phyloP scores from a whole-genome alignment of 139 green algal species.

The Spirogloea muscicola region DNA sequence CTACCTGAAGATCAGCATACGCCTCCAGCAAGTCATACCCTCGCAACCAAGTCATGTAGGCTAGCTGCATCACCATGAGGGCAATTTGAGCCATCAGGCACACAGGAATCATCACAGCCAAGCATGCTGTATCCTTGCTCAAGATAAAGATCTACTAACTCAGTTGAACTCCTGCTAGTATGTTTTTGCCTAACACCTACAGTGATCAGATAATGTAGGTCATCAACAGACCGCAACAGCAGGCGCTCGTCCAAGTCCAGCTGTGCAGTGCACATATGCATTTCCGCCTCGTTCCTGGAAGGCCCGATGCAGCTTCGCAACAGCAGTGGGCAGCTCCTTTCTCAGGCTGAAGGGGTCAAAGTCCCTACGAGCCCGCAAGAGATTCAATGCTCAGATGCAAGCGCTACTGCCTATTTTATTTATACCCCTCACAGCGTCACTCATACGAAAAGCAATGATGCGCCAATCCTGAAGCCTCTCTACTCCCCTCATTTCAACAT shows the following conservation, averaged over 20 bases:
- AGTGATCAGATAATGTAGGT: neutral
- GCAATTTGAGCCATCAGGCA: neutral
- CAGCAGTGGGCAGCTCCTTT: conserved; percentile 23
- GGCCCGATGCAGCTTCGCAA: conserved; percentile 24
- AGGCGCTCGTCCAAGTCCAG: conserved; percentile 84
- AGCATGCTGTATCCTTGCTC: neutral
- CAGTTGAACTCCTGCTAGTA: neutral
- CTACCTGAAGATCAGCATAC: conserved; percentile 39
- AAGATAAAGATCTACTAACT: neutral
- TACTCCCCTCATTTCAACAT: neutral
- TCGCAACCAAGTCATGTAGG: conserved; percentile 45
- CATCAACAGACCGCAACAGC: conserved; percentile 59
- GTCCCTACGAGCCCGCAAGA: conserved; percentile 52
- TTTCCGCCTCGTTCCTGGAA: conserved; percentile 41
- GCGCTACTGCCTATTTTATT: neutral
- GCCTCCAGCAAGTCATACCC: conserved; percentile 26
- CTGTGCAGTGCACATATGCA: conserved; percentile 93
- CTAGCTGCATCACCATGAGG: conserved; percentile 11
- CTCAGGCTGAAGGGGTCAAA: conserved; percentile 86
- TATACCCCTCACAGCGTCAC: too few species aligned
- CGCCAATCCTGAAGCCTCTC: neutral
- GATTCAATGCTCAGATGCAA: neutral
- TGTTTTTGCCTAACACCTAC: neutral
- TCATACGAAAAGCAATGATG: neutral
- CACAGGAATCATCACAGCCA: conserved; percentile 1